phyloP scores from a whole-genome alignment of 31 red algal genomes.

The Asparagopsis taxiformis region DNA sequence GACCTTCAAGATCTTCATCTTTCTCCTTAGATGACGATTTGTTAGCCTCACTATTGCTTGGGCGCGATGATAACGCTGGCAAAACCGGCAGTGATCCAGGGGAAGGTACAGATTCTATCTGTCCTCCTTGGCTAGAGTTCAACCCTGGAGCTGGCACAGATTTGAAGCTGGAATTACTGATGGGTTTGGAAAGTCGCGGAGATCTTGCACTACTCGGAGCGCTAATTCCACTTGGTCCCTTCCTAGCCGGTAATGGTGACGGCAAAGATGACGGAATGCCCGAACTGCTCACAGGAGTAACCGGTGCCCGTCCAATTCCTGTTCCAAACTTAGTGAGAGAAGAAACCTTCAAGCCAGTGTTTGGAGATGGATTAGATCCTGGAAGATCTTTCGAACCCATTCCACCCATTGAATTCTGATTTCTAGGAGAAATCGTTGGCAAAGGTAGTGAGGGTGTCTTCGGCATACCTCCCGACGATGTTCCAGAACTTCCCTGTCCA shows the following conservation, averaged over 20 bases:
- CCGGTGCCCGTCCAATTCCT: slow-evolving; percentile 21
- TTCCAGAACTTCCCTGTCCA: not conserved
- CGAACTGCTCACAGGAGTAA: slow-evolving; percentile 30
- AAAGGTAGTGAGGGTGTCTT: slow-evolving; percentile 1
- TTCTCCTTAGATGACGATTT: slow-evolving; percentile 7
- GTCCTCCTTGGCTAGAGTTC: not conserved
- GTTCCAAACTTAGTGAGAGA: slow-evolving; percentile 59
- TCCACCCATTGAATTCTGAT: slow-evolving; percentile 3
- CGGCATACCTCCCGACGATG: not conserved
- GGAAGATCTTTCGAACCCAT: not conserved
- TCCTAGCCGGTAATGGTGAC: slow-evolving; percentile 37
- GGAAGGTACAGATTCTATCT: slow-evolving; percentile 59
- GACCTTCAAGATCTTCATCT: not conserved
- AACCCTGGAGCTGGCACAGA: slow-evolving; percentile 18
- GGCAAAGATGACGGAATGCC: slow-evolving; percentile 45
- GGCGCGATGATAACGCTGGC: slow-evolving; percentile 32
- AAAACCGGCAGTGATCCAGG: slow-evolving; percentile 52
- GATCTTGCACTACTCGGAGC: slow-evolving; percentile 19
- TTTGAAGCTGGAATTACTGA: slow-evolving; percentile 16
- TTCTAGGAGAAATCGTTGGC: not conserved
- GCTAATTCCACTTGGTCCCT: not conserved
- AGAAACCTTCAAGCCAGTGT: slow-evolving; percentile 4
- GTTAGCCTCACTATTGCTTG: not conserved
- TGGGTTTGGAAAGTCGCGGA: slow-evolving; percentile 37
- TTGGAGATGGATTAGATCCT: not conserved